Evolutionary conservation across 176 grass and related monocot genomes (phyloP), one percentile per base, ranked within the genome.

Genomic region (Tuctoria greenei): DNA sequence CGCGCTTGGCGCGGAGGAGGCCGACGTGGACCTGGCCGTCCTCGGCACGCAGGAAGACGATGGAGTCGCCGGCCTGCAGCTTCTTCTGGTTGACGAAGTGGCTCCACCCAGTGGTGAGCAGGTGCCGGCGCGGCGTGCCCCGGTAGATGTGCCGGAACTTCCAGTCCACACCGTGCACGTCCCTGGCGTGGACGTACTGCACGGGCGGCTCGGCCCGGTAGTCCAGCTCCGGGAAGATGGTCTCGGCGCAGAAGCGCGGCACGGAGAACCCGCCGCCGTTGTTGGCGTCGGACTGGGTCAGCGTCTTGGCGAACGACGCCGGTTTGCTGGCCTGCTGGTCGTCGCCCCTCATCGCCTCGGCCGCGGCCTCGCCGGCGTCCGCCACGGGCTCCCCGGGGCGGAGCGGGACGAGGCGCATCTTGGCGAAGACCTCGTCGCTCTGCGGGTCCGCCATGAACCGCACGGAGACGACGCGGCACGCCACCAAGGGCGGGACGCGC

Each of bases 251-350:
- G 82, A 88, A 92, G 4, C 95, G 91, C 17, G 91, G 95, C 37
- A 95, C 91, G 1, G 95, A 99, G 82, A 99, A 92, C 3, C 91
- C 91, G 11, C 91, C 87, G 26, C 95, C 87, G 66, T 94, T 99
- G 91, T 95, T 95, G 13, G 91, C 91, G 76, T 99, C 95, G 8
- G 95, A 99, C 73, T 88, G 87, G n/a, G 95, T 99, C 36, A 99
- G 84, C 65, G 87, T 90, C 85, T 99, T 99, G 25, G 91, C 89
- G 79, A 94, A 95, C 4, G 89, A 92, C 17, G 82, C 64, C 23
- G 86, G 84, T 51, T 77, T 90, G 11, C 45, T 2, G 47, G 40
- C 17, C 50, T 35, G 54, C 14, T 80, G 73, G 13, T 57, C 20
- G 34, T 83, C 6, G 1, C 21, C 23, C 42, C 25, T 56, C 67